A percentile compares a stretch with the other conserved stretches of the same genome.
Evolutionary conservation across 2,329 filamentous ascomycete species (phyloP).

Genomic region (Xylaria sp.): DNA sequence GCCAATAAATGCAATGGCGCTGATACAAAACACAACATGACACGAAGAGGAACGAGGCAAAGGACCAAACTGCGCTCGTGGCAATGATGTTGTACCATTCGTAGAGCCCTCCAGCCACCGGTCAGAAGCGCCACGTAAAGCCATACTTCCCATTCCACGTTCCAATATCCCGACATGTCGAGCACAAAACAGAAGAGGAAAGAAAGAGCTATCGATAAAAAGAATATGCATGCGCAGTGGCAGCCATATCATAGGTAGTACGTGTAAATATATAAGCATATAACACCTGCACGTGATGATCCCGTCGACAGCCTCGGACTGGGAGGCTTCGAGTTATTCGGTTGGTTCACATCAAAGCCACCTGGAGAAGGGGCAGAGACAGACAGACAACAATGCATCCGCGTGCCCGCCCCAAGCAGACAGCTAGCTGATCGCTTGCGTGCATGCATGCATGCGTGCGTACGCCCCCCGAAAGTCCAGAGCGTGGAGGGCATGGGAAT

Average conservation of each 20-base stretch:
- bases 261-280: background rate
- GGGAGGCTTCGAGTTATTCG: background rate
- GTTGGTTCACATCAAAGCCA: background rate
- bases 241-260: background rate
- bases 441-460: slow-evolving; percentile 30
- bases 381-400: slow-evolving; percentile 1
- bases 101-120: background rate
- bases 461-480: slow-evolving; percentile 31
- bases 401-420: slow-evolving; percentile 11
- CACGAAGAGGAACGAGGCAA: background rate
- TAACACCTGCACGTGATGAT: slow-evolving; percentile 6
- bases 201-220: background rate
- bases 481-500: slow-evolving; percentile 10
- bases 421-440: slow-evolving; percentile 23
- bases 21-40: background rate
- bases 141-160: background rate
- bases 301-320: slow-evolving; percentile 5
- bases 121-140: background rate
- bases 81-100: background rate
- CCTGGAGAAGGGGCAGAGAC: background rate
- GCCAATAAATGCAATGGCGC: background rate
- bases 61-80: background rate
- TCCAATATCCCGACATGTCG: background rate
- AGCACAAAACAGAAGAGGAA: background rate
- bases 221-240: background rate